A percentile compares a stretch with the other conserved stretches of the same genome.
These are phyloP conservation scores for Candida adriatica DNA, from an alignment of 805 yeast species.

Conservation along the genomic window DNA sequence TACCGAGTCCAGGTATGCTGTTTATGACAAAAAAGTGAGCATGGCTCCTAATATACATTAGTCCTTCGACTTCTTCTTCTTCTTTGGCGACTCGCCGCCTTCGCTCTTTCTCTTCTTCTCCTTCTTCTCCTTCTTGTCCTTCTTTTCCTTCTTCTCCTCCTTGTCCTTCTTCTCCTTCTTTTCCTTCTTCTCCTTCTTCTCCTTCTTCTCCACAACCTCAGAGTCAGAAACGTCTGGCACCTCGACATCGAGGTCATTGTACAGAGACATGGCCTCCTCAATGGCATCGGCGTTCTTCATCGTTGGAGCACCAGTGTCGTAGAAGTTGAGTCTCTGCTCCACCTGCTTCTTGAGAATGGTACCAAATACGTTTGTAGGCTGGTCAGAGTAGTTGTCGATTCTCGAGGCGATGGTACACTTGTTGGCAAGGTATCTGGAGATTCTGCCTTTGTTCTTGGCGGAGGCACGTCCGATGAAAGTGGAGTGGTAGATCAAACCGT, in stretches of 20 bases:
- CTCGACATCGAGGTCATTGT: conserved; percentile 41
- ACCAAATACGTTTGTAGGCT: conserved; percentile 88
- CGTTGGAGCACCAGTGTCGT: conserved; percentile 94
- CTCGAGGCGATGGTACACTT: conserved; percentile 98
- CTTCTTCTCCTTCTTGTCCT: conserved; percentile 25
- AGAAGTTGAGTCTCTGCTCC: conserved; percentile 93
- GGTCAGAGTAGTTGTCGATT: conserved; percentile 95
- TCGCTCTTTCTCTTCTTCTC: conserved; percentile 11
- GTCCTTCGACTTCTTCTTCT: conserved; percentile 14
- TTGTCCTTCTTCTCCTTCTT: conserved; percentile 37
- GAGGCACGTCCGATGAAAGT: conserved; percentile 95
- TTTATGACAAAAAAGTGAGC: too few species aligned
- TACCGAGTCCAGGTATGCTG: too few species aligned
- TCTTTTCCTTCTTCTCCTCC: conserved; percentile 28
- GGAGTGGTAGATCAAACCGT: conserved; percentile 95
- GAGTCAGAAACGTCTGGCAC: conserved; percentile 31
- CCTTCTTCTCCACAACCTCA: conserved; percentile 26
- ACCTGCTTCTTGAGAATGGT: conserved; percentile 90
- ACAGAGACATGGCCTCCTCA: conserved; percentile 77
- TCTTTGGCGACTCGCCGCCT: conserved; percentile 10
- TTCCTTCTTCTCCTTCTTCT: conserved; percentile 35
- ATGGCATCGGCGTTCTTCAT: conserved; percentile 94
- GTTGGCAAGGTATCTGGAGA: conserved; percentile 96
- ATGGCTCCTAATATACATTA: too few species aligned
- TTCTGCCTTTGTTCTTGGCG: conserved; percentile 97